phyloP scores from a whole-genome alignment of 1,284 basidiomycete species.

The Afroboletus lepidellus region DNA sequence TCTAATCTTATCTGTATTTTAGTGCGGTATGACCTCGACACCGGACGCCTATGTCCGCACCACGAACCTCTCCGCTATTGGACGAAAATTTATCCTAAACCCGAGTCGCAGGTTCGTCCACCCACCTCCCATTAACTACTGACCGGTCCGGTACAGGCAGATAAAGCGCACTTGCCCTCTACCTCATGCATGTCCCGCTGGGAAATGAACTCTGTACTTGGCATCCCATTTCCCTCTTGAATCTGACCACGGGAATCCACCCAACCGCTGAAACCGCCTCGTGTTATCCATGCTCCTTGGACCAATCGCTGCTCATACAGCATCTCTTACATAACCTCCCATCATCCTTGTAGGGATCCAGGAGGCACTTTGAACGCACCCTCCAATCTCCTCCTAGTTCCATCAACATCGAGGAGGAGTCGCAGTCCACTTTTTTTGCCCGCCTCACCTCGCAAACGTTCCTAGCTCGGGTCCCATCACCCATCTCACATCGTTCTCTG shows the following conservation, averaged over 20 bases:
- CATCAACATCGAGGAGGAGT: neutral
- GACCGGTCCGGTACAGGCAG: neutral
- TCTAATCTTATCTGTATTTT: conserved; percentile 19
- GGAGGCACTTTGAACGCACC: neutral
- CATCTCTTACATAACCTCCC: conserved; percentile 21
- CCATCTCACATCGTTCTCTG: neutral
- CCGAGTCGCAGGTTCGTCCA: neutral
- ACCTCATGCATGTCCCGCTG: neutral
- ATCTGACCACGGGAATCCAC: neutral
- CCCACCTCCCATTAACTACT: neutral
- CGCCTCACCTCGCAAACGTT: neutral
- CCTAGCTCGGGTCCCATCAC: neutral
- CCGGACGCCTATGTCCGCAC: no score
- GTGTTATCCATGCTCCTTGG: neutral
- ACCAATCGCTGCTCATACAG: neutral
- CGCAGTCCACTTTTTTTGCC: neutral
- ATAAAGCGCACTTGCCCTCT: neutral
- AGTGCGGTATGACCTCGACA: no score
- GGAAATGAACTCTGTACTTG: neutral
- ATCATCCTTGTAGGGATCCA: neutral
- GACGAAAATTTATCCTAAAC: neutral
- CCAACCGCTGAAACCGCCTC: neutral
- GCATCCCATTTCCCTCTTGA: neutral
- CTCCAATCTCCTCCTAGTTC: neutral
- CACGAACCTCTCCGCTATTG: no score